phyloP scores from a whole-genome alignment of 1,284 basidiomycete species.

The Porogramme epimiltina region DNA sequence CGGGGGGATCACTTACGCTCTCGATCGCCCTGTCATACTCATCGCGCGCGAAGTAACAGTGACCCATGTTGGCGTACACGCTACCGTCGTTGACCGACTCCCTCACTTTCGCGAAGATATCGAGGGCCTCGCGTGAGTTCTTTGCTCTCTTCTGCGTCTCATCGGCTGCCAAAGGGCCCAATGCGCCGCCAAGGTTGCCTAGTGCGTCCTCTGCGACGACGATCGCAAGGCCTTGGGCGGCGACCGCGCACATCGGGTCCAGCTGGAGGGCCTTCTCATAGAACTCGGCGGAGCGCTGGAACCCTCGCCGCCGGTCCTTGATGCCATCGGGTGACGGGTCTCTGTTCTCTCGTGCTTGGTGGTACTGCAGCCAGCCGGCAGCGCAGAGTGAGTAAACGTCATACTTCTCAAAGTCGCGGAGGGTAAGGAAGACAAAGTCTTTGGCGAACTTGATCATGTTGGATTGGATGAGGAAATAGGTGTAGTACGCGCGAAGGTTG shows the following conservation, averaged over 20 bases:
- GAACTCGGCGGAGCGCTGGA: conserved; percentile 82
- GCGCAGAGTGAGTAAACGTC: conserved; percentile 93
- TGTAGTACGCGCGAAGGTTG: conserved; percentile 86
- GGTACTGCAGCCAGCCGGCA: conserved; percentile 82
- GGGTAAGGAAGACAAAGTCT: conserved; percentile 83
- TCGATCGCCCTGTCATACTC: conserved; percentile 95
- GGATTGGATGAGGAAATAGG: conserved; percentile 83
- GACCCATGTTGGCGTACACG: conserved; percentile 93
- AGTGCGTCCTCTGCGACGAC: conserved; percentile 88
- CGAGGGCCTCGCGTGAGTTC: conserved; percentile 82
- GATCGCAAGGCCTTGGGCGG: conserved; percentile 92
- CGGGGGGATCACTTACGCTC: conserved; percentile 63
- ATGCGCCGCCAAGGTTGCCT: conserved; percentile 58
- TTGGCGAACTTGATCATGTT: conserved; percentile 74
- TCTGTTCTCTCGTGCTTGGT: conserved; percentile 79
- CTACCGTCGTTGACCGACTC: conserved; percentile 85
- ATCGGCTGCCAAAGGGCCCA: conserved; percentile 49
- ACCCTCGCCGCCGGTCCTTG: conserved; percentile 77
- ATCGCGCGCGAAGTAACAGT: conserved; percentile 88
- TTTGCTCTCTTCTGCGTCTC: conserved; percentile 66
- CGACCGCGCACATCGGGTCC: conserved; percentile 84
- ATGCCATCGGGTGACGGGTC: conserved; percentile 56
- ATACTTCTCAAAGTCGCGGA: conserved; percentile 81
- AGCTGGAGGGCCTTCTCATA: conserved; percentile 87
- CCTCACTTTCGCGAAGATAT: conserved; percentile 85